Evolutionary conservation across 2,329 filamentous ascomycete species (phyloP).

Genomic region (Trichoderma endophyticum): DNA sequence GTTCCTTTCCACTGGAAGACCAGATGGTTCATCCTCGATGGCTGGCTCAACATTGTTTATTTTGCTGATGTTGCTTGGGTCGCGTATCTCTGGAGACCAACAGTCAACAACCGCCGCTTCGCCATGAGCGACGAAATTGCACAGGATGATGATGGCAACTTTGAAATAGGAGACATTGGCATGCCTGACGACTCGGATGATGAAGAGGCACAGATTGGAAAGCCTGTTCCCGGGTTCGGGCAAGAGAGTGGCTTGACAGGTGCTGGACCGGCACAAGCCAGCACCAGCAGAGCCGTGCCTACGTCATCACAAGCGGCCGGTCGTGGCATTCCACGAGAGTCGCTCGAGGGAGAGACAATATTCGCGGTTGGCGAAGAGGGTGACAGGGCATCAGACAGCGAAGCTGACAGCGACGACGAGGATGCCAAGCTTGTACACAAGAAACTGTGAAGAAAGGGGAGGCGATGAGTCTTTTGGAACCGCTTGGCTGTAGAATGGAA

Average conservation of each 20-base stretch:
- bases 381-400: constrained; percentile 71
- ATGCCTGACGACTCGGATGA: constrained; percentile 62
- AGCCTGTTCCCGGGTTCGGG: constrained; percentile 26
- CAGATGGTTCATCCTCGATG: constrained; percentile 94
- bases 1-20: constrained; percentile 97
- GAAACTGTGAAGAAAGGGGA: constrained; percentile 34
- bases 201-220: constrained; percentile 53
- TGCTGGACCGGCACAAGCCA: constrained; percentile 25
- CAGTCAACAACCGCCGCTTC: constrained; percentile 92
- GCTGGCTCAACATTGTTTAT: constrained; percentile 96
- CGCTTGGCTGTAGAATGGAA: constrained; percentile 5
- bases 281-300: constrained; percentile 12
- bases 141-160: constrained; percentile 92
- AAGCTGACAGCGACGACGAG: constrained; percentile 47
- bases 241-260: constrained; percentile 28
- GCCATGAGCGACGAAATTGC: constrained; percentile 99
- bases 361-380: constrained; percentile 87
- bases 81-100: constrained; percentile 94
- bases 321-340: constrained; percentile 48
- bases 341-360: constrained; percentile 84
- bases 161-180: constrained; percentile 91
- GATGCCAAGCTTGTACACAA: constrained; percentile 47
- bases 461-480: not conserved
- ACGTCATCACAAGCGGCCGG: constrained; percentile 24
- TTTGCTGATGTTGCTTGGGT: constrained; percentile 89